Conservation (phyloP, 208 protist genomes). For the Wallacemonas sp. region DNA sequence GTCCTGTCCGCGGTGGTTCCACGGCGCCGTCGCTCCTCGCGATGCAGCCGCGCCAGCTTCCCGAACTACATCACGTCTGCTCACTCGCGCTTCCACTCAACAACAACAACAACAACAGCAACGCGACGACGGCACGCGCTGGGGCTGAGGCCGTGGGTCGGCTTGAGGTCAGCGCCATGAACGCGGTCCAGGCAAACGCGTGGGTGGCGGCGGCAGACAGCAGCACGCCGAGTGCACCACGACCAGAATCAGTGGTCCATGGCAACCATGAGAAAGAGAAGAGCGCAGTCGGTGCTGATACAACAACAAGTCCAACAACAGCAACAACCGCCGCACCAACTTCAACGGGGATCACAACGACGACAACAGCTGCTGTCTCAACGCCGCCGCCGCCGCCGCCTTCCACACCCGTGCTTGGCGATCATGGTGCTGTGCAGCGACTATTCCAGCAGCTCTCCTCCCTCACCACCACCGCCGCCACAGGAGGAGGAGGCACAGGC, state of each 20-base stretch:
- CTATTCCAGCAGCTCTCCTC: slow-evolving; percentile 1
- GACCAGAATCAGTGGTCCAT: no score
- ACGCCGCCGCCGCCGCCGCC: no score
- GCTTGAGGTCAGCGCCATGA: slow-evolving; percentile 28
- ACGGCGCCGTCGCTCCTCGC: not conserved
- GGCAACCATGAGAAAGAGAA: no score
- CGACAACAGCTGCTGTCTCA: not conserved
- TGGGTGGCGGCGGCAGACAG: not conserved
- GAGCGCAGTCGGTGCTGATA: no score
- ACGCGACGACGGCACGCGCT: not conserved
- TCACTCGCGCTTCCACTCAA: slow-evolving; percentile 25
- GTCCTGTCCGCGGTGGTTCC: not conserved
- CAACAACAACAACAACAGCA: no score
- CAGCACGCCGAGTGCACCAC: no score
- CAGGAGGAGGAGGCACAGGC: no score
- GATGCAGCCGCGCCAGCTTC: slow-evolving; percentile 29
- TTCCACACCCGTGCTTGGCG: not conserved
- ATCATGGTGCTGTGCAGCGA: not conserved
- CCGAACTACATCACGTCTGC: slow-evolving; percentile 34
- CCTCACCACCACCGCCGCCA: not conserved
- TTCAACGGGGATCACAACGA: slow-evolving; percentile 9
- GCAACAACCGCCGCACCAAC: slow-evolving; percentile 3
- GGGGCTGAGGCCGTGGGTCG: slow-evolving; percentile 17
- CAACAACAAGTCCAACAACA: not conserved
- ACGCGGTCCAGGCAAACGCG: slow-evolving; percentile 14